phyloP scores from a whole-genome alignment of 1,139 yeast species.

The Scheffersomyces lignicola region DNA sequence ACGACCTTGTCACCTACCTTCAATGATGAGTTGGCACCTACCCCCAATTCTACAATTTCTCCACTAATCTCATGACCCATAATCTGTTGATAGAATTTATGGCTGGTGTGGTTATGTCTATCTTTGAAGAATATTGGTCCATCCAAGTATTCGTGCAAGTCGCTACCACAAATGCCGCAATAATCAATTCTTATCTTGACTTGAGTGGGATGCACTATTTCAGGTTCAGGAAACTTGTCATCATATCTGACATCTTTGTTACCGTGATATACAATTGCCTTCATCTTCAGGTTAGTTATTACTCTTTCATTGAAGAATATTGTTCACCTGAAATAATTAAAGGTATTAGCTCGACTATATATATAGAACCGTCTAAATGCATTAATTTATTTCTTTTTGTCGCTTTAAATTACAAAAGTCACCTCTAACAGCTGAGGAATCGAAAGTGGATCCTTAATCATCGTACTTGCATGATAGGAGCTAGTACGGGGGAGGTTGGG shows the following conservation, averaged over 20 bases:
- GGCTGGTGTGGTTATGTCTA: slow-evolving; percentile 20
- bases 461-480: slow-evolving; percentile 4
- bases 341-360: neutral
- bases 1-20: slow-evolving; percentile 42
- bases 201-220: slow-evolving; percentile 42
- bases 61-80: slow-evolving; percentile 61
- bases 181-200: slow-evolving; percentile 50
- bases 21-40: slow-evolving; percentile 19
- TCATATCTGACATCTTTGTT: slow-evolving; percentile 47
- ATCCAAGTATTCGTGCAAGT: slow-evolving; percentile 52
- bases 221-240: slow-evolving; percentile 44
- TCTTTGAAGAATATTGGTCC: slow-evolving; percentile 51
- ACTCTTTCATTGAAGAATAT: slow-evolving; percentile 38
- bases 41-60: slow-evolving; percentile 32
- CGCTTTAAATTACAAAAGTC: neutral
- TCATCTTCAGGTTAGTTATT: slow-evolving; percentile 31
- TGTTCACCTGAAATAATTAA: too few relatives aligned
- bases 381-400: neutral
- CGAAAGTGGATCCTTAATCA: neutral
- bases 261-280: slow-evolving; percentile 56
- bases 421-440: neutral
- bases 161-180: slow-evolving; percentile 64
- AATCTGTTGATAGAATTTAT: slow-evolving; percentile 19
- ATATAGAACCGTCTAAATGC: too few relatives aligned
- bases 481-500: too few relatives aligned